Evolutionary conservation across 768 basidiomycete species (phyloP), one percentile per base, ranked within the genome.

Genomic region (Nidularia sp.): DNA sequence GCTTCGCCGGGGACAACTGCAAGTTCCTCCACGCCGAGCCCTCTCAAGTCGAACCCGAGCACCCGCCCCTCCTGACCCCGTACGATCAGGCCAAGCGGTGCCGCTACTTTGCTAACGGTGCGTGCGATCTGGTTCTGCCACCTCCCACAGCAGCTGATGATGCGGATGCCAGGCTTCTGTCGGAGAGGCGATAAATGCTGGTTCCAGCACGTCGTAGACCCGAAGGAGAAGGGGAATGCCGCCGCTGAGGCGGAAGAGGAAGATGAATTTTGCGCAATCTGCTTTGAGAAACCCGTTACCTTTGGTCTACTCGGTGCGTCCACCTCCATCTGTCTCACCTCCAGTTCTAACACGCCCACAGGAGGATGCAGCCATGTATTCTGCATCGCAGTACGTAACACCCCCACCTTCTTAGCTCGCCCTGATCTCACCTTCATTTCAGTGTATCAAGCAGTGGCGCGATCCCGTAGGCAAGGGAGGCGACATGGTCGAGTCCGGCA

Each of bases 381-480:
- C 65, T 93, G 90, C 63, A 72, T 87, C 35, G 65, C 78, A 53
- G 89, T 90, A 62, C 53, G 76, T 67, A 45, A 33, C 18, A 6
- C 45, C 48, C 33, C 8, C 22, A 43, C 49, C 36, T 12, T 35
- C 29, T 25, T 1, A 15, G 7, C 45, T 44, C 41, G 12, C 15
- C 29, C 48, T 47, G 33, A 49, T 45, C 53, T 34, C 59, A 46
- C 44, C 43, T 25, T 47, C 10, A 33, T 34, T 48, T 29, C 57
- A 90, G 86, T 93, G 90, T 62, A 88, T 93, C 53, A 83, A 82
- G 43, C 79, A 81, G 59, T 93, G 90, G 90, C 81, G 90, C 29
- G 80, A 81, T 55, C 77, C 77, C n/a, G 60, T 65, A 6, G 77
- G 73, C 15, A 85, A 83, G 62, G 69, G 72, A 2, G 62, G 64